Evolutionary conservation across 2,329 filamentous ascomycete genomes (phyloP).

Genomic region (Aspergillus transmontanensis): DNA sequence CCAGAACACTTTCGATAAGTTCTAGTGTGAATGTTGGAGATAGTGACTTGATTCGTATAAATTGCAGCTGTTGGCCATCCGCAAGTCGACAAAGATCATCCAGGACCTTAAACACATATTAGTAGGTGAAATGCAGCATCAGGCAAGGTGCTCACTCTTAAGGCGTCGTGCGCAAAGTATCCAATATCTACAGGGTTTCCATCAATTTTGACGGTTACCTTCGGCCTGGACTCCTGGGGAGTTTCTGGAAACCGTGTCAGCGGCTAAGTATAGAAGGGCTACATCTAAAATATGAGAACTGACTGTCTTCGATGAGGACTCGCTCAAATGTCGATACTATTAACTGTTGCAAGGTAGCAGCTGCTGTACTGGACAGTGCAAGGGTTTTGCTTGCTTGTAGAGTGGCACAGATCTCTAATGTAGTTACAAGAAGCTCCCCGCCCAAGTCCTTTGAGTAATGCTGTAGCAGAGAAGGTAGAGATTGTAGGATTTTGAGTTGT

Average conservation of each 20-base stretch:
- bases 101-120: conserved; percentile 62
- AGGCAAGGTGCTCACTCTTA: conserved; percentile 56
- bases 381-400: conserved; percentile 89
- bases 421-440: conserved; percentile 77
- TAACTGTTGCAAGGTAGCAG: conserved; percentile 93
- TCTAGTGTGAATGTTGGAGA: conserved; percentile 85
- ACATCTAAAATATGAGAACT: conserved; percentile 32
- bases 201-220: conserved; percentile 68
- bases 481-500: conserved; percentile 93
- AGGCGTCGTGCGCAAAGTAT: conserved; percentile 81
- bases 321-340: conserved; percentile 93
- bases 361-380: conserved; percentile 92
- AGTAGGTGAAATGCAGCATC: background rate
- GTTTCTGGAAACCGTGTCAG: conserved; percentile 23
- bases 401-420: conserved; percentile 87
- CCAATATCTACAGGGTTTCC: conserved; percentile 68
- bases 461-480: conserved; percentile 82
- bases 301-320: conserved; percentile 78
- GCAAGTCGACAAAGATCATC: conserved; percentile 87
- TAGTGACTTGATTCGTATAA: conserved; percentile 75
- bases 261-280: background rate
- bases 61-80: conserved; percentile 80
- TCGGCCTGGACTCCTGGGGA: conserved; percentile 54
- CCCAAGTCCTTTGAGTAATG: conserved; percentile 84
- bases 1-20: conserved; percentile 85